Evolutionary conservation across 2,329 filamentous ascomycete species (phyloP).

Genomic region (Colletotrichum falcatum): DNA sequence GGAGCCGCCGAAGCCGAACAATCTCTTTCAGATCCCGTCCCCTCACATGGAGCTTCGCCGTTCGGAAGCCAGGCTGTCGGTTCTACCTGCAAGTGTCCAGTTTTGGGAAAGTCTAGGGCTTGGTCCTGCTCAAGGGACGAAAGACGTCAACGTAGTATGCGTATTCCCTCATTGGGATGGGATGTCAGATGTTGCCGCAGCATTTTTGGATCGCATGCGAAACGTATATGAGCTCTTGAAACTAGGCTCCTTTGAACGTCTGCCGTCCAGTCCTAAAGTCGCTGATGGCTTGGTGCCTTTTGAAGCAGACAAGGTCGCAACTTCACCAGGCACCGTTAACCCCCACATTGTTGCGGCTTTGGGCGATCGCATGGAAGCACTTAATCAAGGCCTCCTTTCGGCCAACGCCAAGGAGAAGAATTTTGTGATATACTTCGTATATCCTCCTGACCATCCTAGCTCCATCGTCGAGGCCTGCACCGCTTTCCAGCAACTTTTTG

Average conservation of each 20-base stretch:
- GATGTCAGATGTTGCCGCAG: slow-evolving; percentile 68
- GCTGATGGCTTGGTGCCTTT: slow-evolving; percentile 63
- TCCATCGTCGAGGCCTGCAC: slow-evolving; percentile 78
- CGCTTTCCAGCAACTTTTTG: slow-evolving; percentile 79
- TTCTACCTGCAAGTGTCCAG: slow-evolving; percentile 78
- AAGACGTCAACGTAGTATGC: slow-evolving; percentile 78
- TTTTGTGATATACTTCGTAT: slow-evolving; percentile 82
- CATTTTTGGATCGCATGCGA: slow-evolving; percentile 76
- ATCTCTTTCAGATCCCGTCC: slow-evolving; percentile 71
- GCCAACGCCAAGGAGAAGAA: slow-evolving; percentile 63
- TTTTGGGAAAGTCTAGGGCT: slow-evolving; percentile 89
- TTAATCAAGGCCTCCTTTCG: slow-evolving; percentile 60
- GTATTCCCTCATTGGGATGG: slow-evolving; percentile 76
- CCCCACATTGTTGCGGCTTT: slow-evolving; percentile 50
- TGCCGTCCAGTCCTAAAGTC: slow-evolving; percentile 58
- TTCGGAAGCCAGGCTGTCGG: slow-evolving; percentile 75
- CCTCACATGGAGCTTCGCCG: slow-evolving; percentile 81
- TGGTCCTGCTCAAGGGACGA: slow-evolving; percentile 75
- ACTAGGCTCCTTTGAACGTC: slow-evolving; percentile 72
- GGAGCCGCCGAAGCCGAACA: slow-evolving; percentile 63
- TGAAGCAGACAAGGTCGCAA: slow-evolving; percentile 57
- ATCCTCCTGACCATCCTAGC: slow-evolving; percentile 71
- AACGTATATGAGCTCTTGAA: slow-evolving; percentile 80
- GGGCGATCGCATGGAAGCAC: slow-evolving; percentile 60
- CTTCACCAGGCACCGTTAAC: slow-evolving; percentile 32